These are phyloP conservation scores for Colletotrichum horii DNA, from an alignment of 2,329 filamentous ascomycete species.

Conservation along the genomic window DNA sequence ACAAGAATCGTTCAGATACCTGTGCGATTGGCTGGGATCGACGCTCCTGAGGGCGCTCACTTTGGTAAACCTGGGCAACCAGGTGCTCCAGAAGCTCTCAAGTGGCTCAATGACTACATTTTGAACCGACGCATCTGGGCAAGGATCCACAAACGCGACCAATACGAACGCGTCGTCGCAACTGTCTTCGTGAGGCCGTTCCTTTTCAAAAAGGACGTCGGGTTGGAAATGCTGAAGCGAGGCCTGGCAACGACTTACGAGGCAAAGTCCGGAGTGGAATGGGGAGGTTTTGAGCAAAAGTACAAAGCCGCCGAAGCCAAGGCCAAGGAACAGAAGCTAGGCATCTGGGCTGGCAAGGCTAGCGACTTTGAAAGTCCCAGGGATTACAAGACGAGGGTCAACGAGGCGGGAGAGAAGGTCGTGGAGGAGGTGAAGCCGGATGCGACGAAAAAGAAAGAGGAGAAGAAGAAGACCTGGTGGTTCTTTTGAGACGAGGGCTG, in stretches of 20 bases:
- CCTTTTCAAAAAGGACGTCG: slow-evolving; percentile 78
- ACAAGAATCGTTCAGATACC: slow-evolving; percentile 65
- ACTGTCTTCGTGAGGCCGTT: slow-evolving; percentile 78
- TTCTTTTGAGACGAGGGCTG: neutral
- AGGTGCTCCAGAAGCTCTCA: slow-evolving; percentile 78
- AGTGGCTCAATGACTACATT: slow-evolving; percentile 80
- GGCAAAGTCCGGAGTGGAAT: slow-evolving; percentile 88
- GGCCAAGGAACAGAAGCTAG: slow-evolving; percentile 68
- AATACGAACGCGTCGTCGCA: slow-evolving; percentile 90
- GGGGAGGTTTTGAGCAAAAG: slow-evolving; percentile 70
- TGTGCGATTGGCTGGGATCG: slow-evolving; percentile 87
- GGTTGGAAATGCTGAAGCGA: slow-evolving; percentile 83
- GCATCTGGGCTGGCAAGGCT: slow-evolving; percentile 76
- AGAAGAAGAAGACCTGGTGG: slow-evolving; percentile 3
- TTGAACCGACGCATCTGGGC: slow-evolving; percentile 76
- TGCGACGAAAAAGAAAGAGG: neutral
- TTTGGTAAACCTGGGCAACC: slow-evolving; percentile 91
- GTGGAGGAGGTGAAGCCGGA: neutral
- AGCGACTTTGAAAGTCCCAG: slow-evolving; percentile 80
- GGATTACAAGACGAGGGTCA: slow-evolving; percentile 76
- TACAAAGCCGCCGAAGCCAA: slow-evolving; percentile 71
- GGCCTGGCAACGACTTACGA: slow-evolving; percentile 94
- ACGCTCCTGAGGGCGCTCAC: slow-evolving; percentile 91
- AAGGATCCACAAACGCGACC: slow-evolving; percentile 84
- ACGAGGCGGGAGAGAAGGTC: slow-evolving; percentile 19